Evolutionary conservation across 371 early-diverging fungal genomes (phyloP), one percentile per base, ranked within the genome.

Genomic region (Mortierella sp.): DNA sequence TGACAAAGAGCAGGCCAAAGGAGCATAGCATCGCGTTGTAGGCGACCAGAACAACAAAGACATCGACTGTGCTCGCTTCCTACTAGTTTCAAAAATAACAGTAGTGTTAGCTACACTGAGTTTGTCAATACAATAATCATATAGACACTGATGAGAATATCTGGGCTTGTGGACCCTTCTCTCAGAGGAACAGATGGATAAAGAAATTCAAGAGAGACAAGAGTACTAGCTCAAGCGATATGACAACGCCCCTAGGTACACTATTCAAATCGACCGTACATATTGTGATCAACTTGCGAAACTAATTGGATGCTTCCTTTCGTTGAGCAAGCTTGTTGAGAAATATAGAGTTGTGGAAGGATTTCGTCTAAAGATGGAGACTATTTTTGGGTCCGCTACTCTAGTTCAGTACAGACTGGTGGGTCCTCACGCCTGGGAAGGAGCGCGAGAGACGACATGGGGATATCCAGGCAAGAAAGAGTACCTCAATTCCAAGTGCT

Each of bases 11-110:
- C 45, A 93, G 89, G 58, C 92, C 87, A 76, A 97, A 92, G 0
- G 97, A 96, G 51, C 91, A 89, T 68, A 93, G 84, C 90, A 96
- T 94, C 86, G 97, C 89, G n/a, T 94, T 73, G 84, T 96, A 95
- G 65, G 94, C 95, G 57, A 90, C 88, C 62, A 92, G 83, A 37
- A 96, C 90, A 52, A 97, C 91, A 65, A 94, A 81, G 60, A 96
- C 90, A 67, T 97, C 97, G 60, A 92, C 87, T 61, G 90, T 88
- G 62, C 94, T 93, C 58, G 94, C 93, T 68, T 92, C 83, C 90
- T 90, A 77, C 62, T 43, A 67, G 54, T 35, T 22, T n/a, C n/a
- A n/a, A n/a, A n/a, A n/a, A n/a, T n/a, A n/a, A n/a, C n/a, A n/a
- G n/a, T n/a, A n/a, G n/a, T n/a, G n/a, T n/a, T n/a, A n/a, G n/a